Base-by-base conservation (phyloP, 2,329 filamentous ascomycete species). In the Sphaerulina musiva region DNA sequence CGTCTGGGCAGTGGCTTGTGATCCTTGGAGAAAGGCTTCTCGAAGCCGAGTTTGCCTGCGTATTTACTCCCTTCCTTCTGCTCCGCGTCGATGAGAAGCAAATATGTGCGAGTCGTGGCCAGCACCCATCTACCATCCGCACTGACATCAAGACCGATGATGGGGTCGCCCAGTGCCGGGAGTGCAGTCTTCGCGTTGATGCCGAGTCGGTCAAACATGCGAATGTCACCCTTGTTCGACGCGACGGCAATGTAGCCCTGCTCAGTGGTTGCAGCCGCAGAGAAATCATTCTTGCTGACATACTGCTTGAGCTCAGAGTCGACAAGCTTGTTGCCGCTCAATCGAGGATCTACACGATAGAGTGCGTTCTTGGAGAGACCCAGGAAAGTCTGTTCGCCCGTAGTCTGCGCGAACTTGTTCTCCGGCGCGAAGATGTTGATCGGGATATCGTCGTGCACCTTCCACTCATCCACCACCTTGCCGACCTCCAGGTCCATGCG, bases 391-490 rank as follows among this genome's bases (percentile, higher is more conserved):
- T 95, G 90, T 68, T 95, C 90, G 56, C 85, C 84, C 0, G 90
- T 96, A 86, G 95, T 95, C 75, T 98, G 93, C 1, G 93, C 85
- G 66, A 96, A 98, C 81, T 98, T 98, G 56, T 86, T 95, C 71
- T 96, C 91, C 0, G 93, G 93, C 0, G 89, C 89, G 72, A 97
- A 97, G 8, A 85, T 93, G 51, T 88, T 84, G 57, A 97, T 88
- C 0, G 89, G 86, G 52, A 98, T 96, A 68, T 97, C 89, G 59
- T 98, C 92, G 68, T 98, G 92, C 11, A 98, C 81, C 64, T 95
- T 95, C 93, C 93, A 98, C 72, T 98, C 93, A 67, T 98, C 93
- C 1, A 97, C 90, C 36, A 98, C 88, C 74, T 96, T 97, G 62
- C 93, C 93, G 64, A 95, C 95, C 71, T 98, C 92, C 43, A 98